These are phyloP conservation scores for Amanita thiersii DNA, from an alignment of 768 basidiomycete genomes.

Conservation along the genomic window DNA sequence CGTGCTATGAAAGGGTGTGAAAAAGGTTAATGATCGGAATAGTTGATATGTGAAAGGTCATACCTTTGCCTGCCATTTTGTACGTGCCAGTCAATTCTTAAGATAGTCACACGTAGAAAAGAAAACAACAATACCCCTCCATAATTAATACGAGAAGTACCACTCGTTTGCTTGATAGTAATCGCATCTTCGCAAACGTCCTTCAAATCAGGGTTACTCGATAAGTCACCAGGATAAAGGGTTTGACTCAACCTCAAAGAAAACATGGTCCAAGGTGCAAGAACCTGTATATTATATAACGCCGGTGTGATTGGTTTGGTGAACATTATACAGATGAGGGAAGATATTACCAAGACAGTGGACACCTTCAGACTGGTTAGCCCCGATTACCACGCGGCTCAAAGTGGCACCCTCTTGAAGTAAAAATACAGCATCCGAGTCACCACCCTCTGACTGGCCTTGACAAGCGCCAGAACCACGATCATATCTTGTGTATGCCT, in stretches of 20 bases:
- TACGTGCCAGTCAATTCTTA: no score
- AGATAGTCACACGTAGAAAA: no score
- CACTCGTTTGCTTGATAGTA: conserved; percentile 31
- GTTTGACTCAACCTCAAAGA: conserved; percentile 22
- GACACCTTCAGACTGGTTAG: conserved; percentile 32
- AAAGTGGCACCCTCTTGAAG: conserved; percentile 31
- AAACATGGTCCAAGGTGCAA: conserved; percentile 23
- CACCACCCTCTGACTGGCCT: conserved; percentile 29
- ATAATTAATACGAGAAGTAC: conserved; percentile 27
- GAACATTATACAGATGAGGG: neutral
- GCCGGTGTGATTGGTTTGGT: neutral
- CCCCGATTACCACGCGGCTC: conserved; percentile 30
- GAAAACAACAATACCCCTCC: no score
- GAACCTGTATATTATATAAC: conserved; percentile 14
- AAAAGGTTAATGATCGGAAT: no score
- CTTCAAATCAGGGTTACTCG: conserved; percentile 9
- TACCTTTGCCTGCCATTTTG: conserved; percentile 25
- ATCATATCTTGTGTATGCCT: conserved; percentile 28
- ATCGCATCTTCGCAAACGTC: conserved; percentile 32
- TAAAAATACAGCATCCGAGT: conserved; percentile 31
- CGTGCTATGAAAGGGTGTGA: no score
- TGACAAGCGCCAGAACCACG: conserved; percentile 30
- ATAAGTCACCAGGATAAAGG: neutral
- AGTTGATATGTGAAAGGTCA: no score
- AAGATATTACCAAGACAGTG: conserved; percentile 26